These are phyloP conservation scores for Phlebopus sp. DNA, from an alignment of 1,284 basidiomycete species.

Conservation along the genomic window DNA sequence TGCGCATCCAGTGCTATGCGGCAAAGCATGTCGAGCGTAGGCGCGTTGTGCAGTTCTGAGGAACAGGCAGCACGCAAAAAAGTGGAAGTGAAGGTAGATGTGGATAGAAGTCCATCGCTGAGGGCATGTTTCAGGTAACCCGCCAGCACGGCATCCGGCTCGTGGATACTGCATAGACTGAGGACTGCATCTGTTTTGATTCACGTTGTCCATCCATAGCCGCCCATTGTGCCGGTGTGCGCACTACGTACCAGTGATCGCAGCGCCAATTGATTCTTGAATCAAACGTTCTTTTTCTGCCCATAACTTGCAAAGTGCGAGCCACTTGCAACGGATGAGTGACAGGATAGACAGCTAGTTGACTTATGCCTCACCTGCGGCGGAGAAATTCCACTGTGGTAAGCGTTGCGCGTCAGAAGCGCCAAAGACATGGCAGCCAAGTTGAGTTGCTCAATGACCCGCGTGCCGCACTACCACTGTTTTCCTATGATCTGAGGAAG, in stretches of 20 bases:
- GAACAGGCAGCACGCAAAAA: conserved; percentile 45
- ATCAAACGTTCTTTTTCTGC: conserved; percentile 47
- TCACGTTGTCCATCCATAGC: not conserved
- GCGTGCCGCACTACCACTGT: too few species aligned
- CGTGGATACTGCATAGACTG: conserved; percentile 59
- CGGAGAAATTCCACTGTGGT: conserved; percentile 62
- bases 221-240: conserved; percentile 1
- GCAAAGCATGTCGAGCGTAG: conserved; percentile 68
- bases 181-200: conserved; percentile 59
- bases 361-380: conserved; percentile 45
- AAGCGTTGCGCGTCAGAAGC: conserved; percentile 67
- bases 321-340: conserved; percentile 48
- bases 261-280: conserved; percentile 35
- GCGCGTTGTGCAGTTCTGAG: conserved; percentile 51
- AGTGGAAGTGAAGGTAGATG: conserved; percentile 57
- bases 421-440: conserved; percentile 52
- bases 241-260: conserved; percentile 49
- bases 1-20: conserved; percentile 59
- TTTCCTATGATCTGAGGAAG: too few species aligned
- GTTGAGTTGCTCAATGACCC: too few species aligned
- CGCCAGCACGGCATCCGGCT: conserved; percentile 59
- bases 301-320: conserved; percentile 57
- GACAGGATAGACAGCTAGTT: not conserved
- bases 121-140: conserved; percentile 62
- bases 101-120: conserved; percentile 50